Conservation (phyloP, 352 stramenopile genomes). For the Globisporangium echinulatum region DNA sequence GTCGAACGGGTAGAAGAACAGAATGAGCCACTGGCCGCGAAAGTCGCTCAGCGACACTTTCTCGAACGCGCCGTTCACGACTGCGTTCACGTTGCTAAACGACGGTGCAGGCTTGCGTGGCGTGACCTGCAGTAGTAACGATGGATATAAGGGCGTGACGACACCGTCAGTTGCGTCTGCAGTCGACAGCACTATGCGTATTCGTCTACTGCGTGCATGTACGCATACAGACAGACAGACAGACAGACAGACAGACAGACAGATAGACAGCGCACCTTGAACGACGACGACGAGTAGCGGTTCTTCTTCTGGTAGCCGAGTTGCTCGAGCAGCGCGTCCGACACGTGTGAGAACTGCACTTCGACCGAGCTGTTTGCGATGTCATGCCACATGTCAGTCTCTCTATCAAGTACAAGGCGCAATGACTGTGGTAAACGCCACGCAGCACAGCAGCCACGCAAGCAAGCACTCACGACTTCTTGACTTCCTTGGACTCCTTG, state of each 20-base stretch:
- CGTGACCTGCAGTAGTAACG: conserved; percentile 28
- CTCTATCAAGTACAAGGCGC: too few relatives aligned
- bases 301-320: conserved; percentile 82
- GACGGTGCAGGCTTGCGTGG: conserved; percentile 62
- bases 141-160: neutral
- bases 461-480: neutral
- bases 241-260: too few relatives aligned
- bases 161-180: neutral
- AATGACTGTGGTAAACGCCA: too few relatives aligned
- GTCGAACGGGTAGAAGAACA: conserved; percentile 88
- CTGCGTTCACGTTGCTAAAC: conserved; percentile 74
- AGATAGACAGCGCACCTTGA: conserved; percentile 32
- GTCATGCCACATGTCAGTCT: too few relatives aligned
- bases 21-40: conserved; percentile 71
- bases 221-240: neutral
- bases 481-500: neutral
- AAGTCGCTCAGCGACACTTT: conserved; percentile 76
- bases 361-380: conserved; percentile 32
- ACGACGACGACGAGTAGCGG: conserved; percentile 58
- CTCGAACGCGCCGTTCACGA: conserved; percentile 74
- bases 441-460: too few relatives aligned
- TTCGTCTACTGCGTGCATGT: too few relatives aligned
- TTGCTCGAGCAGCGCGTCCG: conserved; percentile 67
- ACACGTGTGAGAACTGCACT: conserved; percentile 72
- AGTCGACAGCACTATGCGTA: neutral